Conservation (phyloP, 2,329 filamentous ascomycete genomes). For the Epicoccum nigrum region DNA sequence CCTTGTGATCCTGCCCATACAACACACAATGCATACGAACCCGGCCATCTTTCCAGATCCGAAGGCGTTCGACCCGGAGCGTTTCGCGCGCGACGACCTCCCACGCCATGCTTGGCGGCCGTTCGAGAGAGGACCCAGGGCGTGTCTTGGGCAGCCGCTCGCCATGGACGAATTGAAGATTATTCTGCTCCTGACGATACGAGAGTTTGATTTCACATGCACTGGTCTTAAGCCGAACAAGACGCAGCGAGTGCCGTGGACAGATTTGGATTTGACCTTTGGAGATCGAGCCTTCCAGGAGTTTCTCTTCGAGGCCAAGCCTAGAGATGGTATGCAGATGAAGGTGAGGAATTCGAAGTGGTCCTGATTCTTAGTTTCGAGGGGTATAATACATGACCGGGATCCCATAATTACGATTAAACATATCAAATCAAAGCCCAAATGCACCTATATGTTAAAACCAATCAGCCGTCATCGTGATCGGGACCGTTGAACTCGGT, state of each 20-base stretch:
- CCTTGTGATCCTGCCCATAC: constrained; percentile 52
- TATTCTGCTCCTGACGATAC: constrained; percentile 56
- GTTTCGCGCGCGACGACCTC: constrained; percentile 49
- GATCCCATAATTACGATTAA: background rate
- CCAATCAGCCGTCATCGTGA: constrained; percentile 8
- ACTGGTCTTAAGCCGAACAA: constrained; percentile 35
- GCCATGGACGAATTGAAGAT: constrained; percentile 60
- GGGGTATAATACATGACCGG: background rate
- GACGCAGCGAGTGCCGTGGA: constrained; percentile 33
- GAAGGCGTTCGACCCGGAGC: constrained; percentile 42
- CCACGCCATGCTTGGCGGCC: constrained; percentile 59
- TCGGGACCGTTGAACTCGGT: constrained; percentile 37
- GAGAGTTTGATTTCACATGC: constrained; percentile 57
- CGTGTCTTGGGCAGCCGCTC: constrained; percentile 64
- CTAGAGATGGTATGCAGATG: constrained; percentile 42
- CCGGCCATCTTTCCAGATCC: constrained; percentile 32
- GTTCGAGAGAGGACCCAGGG: constrained; percentile 62
- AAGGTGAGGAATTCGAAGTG: constrained; percentile 31
- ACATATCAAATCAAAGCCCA: too few species aligned
- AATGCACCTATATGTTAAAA: background rate
- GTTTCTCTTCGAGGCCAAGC: constrained; percentile 40
- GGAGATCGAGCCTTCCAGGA: constrained; percentile 43
- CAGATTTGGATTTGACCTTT: constrained; percentile 34
- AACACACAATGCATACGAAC: constrained; percentile 46
- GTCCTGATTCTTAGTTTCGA: background rate